Base-by-base conservation (phyloP, 139 green algal genomes). In the Picochlorum sp. region DNA sequence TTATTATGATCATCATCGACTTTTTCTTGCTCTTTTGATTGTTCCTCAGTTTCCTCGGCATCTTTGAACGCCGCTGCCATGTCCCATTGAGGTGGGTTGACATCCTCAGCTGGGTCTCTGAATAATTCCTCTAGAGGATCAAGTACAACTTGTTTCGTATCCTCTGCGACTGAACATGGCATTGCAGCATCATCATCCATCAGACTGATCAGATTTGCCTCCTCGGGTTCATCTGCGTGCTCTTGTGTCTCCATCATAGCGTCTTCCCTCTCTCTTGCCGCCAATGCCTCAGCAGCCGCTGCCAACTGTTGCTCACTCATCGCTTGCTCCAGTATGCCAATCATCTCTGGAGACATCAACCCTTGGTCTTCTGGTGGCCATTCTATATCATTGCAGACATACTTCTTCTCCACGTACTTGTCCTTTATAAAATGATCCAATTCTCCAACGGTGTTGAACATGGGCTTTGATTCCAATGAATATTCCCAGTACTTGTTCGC, bases 401-500 rank as follows among this genome's bases (percentile, higher is more conserved):
- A 77, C 24, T 77, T 58, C 24, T 56, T 56, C 3, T 13, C 11
- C 2, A 63, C 58, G 21, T 74, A 79, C 67, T 84, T 84, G 30
- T 71, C 50, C 16, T 74, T 76, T 16, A 75, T 62, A 56, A 84
- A 84, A 30, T 60, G 41, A 52, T 83, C 75, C 49, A 83, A 49
- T 2, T 83, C 78, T 38, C 58, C 56, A 34, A 57, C 5, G 10
- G 47, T 46, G 8, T 46, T n/a, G 21, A 63, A 21, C 51, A 28
- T 4, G 84, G 86, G 13, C 82, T 32, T 18, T 4, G 20, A 13
- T 6, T 45, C 68, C 26, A 82, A 30, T 32, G 57, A 41, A 4
- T 69, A 75, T 64, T 87, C 80, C 60, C 64, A 84, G 57, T 79
- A 79, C 16, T 18, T 30, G 49, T 84, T 84, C 37, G 72, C 80